Base-by-base conservation (phyloP, 2,329 filamentous ascomycete species). In the Alternaria gansuensis region DNA sequence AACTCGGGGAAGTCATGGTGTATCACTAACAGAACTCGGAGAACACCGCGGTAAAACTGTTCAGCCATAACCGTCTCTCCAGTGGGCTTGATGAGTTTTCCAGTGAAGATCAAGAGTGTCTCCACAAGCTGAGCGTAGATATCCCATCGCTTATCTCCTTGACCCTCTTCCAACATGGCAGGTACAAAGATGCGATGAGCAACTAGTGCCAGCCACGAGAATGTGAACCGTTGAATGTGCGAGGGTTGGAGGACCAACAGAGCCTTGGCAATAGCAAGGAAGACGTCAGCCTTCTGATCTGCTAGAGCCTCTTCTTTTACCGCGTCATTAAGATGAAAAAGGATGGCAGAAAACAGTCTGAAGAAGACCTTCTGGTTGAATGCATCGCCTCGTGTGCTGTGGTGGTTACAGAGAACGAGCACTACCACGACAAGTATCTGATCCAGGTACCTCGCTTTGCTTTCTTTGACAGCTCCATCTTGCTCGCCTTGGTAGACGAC, bases 1-100 rank as follows among this genome's bases (percentile, higher is more conserved):
- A 97, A 99, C 56, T 97, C 93, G 0, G 94, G 91, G 78, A 92
- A 98, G 76, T 99, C 95, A 73, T 98, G 95, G 67, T 97, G 91
- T 52, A 99, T 82, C 51, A 96, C 85, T 33, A 96, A 82, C 54
- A 98, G 81, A 59, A 97, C 86, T 72, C 96, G 93, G 46, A 96
- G 81, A 1, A 91, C 87, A 8, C 90, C 92, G 60, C 92, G 89
- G 76, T 97, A 97, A 61, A 96, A 87, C 54, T 94, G 91, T 75
- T 92, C 93, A 33, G 89, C 87, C 50, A 91, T 84, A 33, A 87
- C 82, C 3, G 88, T 83, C 14, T 92, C 84, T 57, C 88, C 88
- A 28, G 88, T 81, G 9, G 88, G 85, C 78, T 94, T 95, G 64
- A 97, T 82, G 62, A 95, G 85, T 66, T 94, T 89, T 29, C 91